These are phyloP conservation scores for Pestalotiopsis sp. DNA, from an alignment of 2,329 filamentous ascomycete species.

Conservation along the genomic window DNA sequence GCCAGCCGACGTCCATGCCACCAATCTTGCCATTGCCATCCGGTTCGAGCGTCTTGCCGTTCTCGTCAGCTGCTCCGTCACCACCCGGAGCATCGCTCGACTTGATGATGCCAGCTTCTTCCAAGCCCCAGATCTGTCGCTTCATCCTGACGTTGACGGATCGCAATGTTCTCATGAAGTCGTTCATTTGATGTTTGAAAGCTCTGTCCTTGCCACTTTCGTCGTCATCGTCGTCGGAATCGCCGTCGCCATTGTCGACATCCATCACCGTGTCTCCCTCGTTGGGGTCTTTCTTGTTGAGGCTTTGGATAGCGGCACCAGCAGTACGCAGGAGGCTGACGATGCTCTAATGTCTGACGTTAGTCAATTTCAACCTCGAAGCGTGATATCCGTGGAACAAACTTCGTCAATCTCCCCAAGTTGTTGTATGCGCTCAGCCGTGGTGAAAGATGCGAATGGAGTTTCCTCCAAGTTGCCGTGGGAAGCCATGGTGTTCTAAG, in stretches of 20 bases:
- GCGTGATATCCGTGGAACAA: constrained; percentile 35
- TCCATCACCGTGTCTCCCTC: constrained; percentile 18
- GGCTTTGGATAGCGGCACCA: constrained; percentile 64
- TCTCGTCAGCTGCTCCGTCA: constrained; percentile 2
- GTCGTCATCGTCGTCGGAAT: constrained; percentile 14
- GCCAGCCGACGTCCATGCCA: constrained; percentile 79
- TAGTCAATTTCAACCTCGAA: constrained; percentile 46
- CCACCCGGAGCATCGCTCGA: constrained; percentile 1
- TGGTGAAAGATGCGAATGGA: constrained; percentile 61
- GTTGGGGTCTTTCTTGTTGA: constrained; percentile 52
- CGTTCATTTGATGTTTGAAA: constrained; percentile 62
- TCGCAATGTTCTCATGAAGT: constrained; percentile 75
- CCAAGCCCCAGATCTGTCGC: constrained; percentile 76
- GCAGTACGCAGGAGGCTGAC: constrained; percentile 59
- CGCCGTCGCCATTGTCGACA: constrained; percentile 9
- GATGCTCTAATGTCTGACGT: constrained; percentile 35
- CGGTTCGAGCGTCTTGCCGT: constrained; percentile 48
- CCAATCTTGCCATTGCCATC: constrained; percentile 59
- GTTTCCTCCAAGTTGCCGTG: constrained; percentile 27
- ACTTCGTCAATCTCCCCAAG: constrained; percentile 79
- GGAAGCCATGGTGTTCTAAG: constrained; percentile 15
- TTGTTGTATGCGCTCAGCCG: constrained; percentile 79
- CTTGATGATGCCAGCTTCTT: constrained; percentile 76
- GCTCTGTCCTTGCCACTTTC: constrained; percentile 49
- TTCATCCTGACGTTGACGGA: constrained; percentile 75